Conservation (phyloP, 78 protist species). For the Dictyostelium purpureum region DNA sequence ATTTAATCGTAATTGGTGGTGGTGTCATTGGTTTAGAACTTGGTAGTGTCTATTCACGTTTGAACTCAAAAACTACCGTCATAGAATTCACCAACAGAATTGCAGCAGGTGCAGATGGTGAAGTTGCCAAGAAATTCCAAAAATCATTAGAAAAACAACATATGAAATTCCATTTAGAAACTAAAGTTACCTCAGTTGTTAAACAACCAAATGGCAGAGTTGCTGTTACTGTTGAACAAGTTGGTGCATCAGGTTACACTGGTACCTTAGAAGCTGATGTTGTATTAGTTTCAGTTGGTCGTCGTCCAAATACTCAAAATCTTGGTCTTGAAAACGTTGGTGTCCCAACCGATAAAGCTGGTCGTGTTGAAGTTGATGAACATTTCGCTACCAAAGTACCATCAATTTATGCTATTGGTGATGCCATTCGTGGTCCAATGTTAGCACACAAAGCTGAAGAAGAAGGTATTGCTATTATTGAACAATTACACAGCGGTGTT, state of each 20-base stretch:
- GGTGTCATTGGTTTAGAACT: conserved; percentile 99
- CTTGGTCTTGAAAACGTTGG: conserved; percentile 94
- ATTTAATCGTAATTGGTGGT: conserved; percentile 97
- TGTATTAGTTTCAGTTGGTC: conserved; percentile 96
- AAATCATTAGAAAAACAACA: conserved; percentile 91
- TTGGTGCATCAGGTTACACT: conserved; percentile 63
- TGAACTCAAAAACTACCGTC: conserved; percentile 97
- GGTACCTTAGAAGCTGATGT: conserved; percentile 87
- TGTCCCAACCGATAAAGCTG: conserved; percentile 85
- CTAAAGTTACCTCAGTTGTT: conserved; percentile 90
- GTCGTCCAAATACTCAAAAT: conserved; percentile 93
- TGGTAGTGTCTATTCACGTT: conserved; percentile 98
- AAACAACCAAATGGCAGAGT: conserved; percentile 43
- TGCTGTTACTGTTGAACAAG: conserved; percentile 83
- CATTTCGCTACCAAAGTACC: conserved; percentile 90
- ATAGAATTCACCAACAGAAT: conserved; percentile 94
- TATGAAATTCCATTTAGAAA: conserved; percentile 88
- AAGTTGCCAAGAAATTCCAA: conserved; percentile 87
- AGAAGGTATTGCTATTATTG: conserved; percentile 92
- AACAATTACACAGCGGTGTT: conserved; percentile 85
- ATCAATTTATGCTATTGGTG: conserved; percentile 99
- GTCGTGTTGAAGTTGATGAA: conserved; percentile 89
- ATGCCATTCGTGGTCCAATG: conserved; percentile 98
- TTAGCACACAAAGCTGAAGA: conserved; percentile 99
- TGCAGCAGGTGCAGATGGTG: conserved; percentile 93